Evolutionary conservation across 108 stramenopile genomes (phyloP), one percentile per base, ranked within the genome.

Genomic region (Fistulifera pelliculosa): DNA sequence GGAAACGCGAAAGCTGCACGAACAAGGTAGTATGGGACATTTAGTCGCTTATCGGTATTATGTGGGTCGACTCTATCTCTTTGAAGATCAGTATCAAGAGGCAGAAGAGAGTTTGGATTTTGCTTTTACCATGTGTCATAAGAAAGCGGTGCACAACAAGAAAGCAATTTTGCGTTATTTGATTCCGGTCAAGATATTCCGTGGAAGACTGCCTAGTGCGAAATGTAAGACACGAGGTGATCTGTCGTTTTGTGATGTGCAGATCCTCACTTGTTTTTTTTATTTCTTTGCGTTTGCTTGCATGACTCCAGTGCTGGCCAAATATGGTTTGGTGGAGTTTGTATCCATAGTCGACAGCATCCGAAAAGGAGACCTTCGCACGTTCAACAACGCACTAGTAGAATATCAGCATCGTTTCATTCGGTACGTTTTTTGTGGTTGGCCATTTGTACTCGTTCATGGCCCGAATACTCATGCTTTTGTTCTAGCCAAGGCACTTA

Each of bases 11-110:
- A 73, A 72, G 19, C 65, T 91, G 40, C 75, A 85, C 47, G 73
- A 80, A 56, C 49, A 61, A 8, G 90, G 85, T 38, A 72, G 64
- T 22, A 83, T 83, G 76, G 86, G 77, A 6, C 87, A 95, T 52
- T 79, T 89, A 83, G 94, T 95, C 11, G 92, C 91, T 19, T 97
- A 95, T 58, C 56, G 83, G 49, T 97, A 89, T 58, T 97, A 90
- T 60, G 78, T 85, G 44, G 90, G 90, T 8, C 70, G 96, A 27
- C 71, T 98, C 23, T 84, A 85, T 48, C 93, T 95, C 74, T 96
- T 93, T 63, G 94, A 96, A 70, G 96, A 98, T 74, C 77, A 92
- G 56, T 90, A 94, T 58, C 83, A 70, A 3, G 52, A 77, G 43
- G 96, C 96, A 19, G 89, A 94, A 56, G 57, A 71, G 48, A 81